Percentiles rank a stretch among this genome's conserved stretches.
These are phyloP conservation scores for Chimonanthus salicifolius DNA, from an alignment of 164 flowering plant genomes.

Conservation along the genomic window DNA sequence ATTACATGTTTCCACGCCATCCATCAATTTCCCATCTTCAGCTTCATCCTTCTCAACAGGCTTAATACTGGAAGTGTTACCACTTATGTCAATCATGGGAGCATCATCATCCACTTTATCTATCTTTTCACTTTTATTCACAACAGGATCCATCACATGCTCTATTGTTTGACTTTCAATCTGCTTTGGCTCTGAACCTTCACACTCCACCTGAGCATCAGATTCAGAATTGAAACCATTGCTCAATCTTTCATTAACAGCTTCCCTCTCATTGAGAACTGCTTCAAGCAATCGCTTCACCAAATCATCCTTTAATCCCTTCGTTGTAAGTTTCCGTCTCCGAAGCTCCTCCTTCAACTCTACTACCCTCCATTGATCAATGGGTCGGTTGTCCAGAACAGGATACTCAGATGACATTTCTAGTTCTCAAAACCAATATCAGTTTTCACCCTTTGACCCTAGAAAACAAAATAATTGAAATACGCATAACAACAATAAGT, in stretches of 20 bases:
- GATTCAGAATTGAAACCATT: slow-evolving; percentile 24
- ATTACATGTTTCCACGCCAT: slow-evolving; percentile 11
- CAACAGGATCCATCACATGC: slow-evolving; percentile 7
- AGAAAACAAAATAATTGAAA: background rate
- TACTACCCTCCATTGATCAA: slow-evolving; percentile 88
- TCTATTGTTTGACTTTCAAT: slow-evolving; percentile 14
- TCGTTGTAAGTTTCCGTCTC: slow-evolving; percentile 53
- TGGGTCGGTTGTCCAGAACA: slow-evolving; percentile 52
- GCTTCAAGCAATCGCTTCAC: slow-evolving; percentile 70
- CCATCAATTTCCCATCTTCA: slow-evolving; percentile 15
- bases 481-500: background rate
- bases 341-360: slow-evolving; percentile 91
- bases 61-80: background rate
- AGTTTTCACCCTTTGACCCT: slow-evolving; percentile 20
- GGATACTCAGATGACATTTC: slow-evolving; percentile 56
- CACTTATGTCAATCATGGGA: slow-evolving; percentile 22
- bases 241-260: slow-evolving; percentile 15
- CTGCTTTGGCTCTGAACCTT: slow-evolving; percentile 12
- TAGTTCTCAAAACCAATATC: slow-evolving; percentile 4
- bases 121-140: slow-evolving; percentile 13
- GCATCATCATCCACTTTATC: slow-evolving; percentile 26
- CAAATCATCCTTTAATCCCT: slow-evolving; percentile 84
- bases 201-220: slow-evolving; percentile 11
- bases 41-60: slow-evolving; percentile 10
- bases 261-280: slow-evolving; percentile 46